Evolutionary conservation across 1,139 yeast genomes (phyloP), one percentile per base, ranked within the genome.

Genomic region (Fermentozyma sake): DNA sequence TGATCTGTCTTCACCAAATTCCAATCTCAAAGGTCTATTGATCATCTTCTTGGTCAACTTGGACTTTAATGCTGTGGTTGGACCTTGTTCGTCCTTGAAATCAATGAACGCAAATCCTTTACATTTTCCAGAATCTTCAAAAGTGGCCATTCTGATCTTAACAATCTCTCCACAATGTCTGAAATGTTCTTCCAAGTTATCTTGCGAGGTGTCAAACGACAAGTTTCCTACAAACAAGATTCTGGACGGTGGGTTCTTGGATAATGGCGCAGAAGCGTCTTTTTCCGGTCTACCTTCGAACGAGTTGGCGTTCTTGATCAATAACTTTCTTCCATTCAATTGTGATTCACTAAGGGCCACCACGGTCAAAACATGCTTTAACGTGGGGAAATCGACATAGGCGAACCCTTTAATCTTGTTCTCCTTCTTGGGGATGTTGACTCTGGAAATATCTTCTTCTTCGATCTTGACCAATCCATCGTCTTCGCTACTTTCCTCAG

Each of bases 71-170:
- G 96, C 97, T 23, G 68, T 67, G 0, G 94, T 83, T 23, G 96
- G 89, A 4, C 93, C 89, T 16, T 72, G 74, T 39, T 81, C 83
- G 41, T 79, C 80, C 42, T 67, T 72, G 60, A 89, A 91, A 55
- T 91, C 98, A 22, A 91, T 61, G 49, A 91, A 91, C 1, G 96
- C 91, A 65, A 89, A 91, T 2, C 98, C 98, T 55, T 91, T 91
- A 63, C 97, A 91, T 52, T 87, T 89, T 2, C 97, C 97, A 22
- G 84, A 66, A 50, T 91, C 98, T 58, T 91, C 91, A 55, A 91
- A 91, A 6, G 98, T 89, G 2, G 97, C 97, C 95, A 89, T 89
- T 54, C 98, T 74, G 30, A 89, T 76, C 43, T 74, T 76, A 17
- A 69, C 61, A 33, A 87, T 87, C 35, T 84, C 89, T 16, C 96